These are phyloP conservation scores for Sporothrix humicola DNA, from an alignment of 2,329 filamentous ascomycete genomes.

Conservation along the genomic window DNA sequence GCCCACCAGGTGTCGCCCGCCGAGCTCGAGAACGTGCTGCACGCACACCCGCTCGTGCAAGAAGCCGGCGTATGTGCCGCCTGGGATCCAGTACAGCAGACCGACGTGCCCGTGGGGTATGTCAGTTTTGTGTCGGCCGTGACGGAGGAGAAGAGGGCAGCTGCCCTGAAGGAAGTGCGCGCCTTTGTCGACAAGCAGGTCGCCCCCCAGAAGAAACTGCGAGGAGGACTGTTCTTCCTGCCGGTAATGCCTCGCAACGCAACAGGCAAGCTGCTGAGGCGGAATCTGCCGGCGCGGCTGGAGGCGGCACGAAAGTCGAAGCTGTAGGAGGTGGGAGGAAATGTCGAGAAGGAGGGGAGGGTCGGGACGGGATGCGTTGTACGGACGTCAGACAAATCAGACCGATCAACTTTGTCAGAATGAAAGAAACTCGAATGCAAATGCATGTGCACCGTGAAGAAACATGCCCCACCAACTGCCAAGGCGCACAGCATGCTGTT, in stretches of 20 bases:
- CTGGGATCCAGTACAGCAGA: slow-evolving; percentile 24
- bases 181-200: slow-evolving; percentile 10
- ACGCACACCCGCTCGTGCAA: slow-evolving; percentile 11
- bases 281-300: slow-evolving; percentile 22
- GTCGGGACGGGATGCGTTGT: background rate
- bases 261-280: slow-evolving; percentile 21
- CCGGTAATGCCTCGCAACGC: slow-evolving; percentile 12
- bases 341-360: background rate
- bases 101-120: slow-evolving; percentile 25
- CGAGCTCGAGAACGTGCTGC: slow-evolving; percentile 28
- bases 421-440: too few relatives aligned
- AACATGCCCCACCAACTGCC: background rate
- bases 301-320: slow-evolving; percentile 1
- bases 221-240: slow-evolving; percentile 5
- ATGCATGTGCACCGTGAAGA: background rate
- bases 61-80: slow-evolving; percentile 27
- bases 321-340: slow-evolving; percentile 9
- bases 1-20: slow-evolving; percentile 29
- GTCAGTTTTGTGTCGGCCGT: slow-evolving; percentile 11
- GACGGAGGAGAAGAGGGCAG: background rate
- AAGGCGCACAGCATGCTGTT: background rate
- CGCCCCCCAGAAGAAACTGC: background rate
- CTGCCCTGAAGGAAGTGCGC: background rate
- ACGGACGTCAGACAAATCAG: background rate
- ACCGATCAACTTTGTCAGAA: background rate